Evolutionary conservation across 2,329 filamentous ascomycete species (phyloP), one percentile per base, ranked within the genome.

Genomic region (Aspergillus cejpii): DNA sequence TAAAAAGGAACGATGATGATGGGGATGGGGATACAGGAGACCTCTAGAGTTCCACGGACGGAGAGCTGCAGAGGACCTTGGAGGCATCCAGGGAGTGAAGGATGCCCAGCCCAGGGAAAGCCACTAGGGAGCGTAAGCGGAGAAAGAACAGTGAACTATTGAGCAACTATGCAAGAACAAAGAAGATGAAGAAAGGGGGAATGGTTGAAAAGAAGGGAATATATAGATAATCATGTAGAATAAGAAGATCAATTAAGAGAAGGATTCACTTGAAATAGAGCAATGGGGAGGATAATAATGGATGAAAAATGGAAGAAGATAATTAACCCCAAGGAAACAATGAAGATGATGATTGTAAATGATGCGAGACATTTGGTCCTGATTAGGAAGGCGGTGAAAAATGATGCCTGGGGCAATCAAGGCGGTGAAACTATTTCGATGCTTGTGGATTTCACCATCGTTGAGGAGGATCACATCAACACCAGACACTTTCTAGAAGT

Each of bases 21-120:
- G 41, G 40, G 45, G 43, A 43, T 47, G 14, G 28, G 36, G 40
- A 45, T 38, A 33, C 31, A 38, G 24, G 39, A 41, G 48, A 37
- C 38, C 20, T 54, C 47, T 43, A 21, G 36, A 40, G 50, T 56
- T 52, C 43, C 52, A 53, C 50, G 43, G 41, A 29, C 41, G 50
- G 45, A 43, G 39, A 41, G 43, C 38, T 50, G 49, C 45, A 51
- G 59, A 57, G 63, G 56, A 67, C 64, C 64, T 65, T 66, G 63
- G 51, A 58, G 53, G 58, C 63, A 66, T 66, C 41, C 58, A 54
- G 55, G 50, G 49, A 49, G 44, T 20, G 50, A 51, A 33, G 20
- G 41, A 21, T 19, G 24, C 20, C 29, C 21, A n/a, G 24, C 20
- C 29, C 31, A 39, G 26, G 15, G 29, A 28, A 41, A 33, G 44